phyloP scores from a whole-genome alignment of 768 basidiomycete species.

The Trametes coccinea region DNA sequence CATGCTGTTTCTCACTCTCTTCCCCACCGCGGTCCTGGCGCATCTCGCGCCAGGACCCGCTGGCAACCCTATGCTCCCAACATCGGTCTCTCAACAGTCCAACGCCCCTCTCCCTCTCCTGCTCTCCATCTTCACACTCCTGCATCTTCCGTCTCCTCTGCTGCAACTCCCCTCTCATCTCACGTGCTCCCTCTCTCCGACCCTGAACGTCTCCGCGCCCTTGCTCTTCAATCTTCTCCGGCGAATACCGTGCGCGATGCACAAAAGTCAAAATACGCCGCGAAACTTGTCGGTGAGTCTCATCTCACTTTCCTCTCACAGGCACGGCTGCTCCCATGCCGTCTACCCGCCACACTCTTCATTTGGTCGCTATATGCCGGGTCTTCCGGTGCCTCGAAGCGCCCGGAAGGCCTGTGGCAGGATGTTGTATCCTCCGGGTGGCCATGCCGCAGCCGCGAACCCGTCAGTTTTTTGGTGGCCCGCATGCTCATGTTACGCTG shows the following conservation, averaged over 20 bases:
- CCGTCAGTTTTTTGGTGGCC: slow-evolving; percentile 9
- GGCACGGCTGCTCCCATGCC: neutral
- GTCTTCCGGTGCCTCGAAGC: slow-evolving; percentile 5
- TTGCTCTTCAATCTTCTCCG: slow-evolving; percentile 37
- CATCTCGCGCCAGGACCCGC: slow-evolving; percentile 63
- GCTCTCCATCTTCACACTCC: slow-evolving; percentile 59
- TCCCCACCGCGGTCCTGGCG: slow-evolving; percentile 70
- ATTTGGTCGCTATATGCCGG: neutral
- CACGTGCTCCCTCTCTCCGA: slow-evolving; percentile 38
- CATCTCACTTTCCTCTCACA: neutral
- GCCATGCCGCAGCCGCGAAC: neutral
- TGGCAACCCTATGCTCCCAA: slow-evolving; percentile 78
- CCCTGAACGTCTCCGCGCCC: slow-evolving; percentile 32
- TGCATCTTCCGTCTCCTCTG: slow-evolving; percentile 50
- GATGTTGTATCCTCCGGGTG: neutral
- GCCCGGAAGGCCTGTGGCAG: slow-evolving; percentile 1
- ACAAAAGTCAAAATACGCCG: slow-evolving; percentile 65
- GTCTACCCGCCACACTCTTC: neutral
- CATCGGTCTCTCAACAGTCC: slow-evolving; percentile 36
- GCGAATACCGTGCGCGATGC: slow-evolving; percentile 41
- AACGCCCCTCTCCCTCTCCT: slow-evolving; percentile 34
- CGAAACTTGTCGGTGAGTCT: slow-evolving; percentile 68
- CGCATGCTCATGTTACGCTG: slow-evolving; percentile 8
- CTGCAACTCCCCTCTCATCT: slow-evolving; percentile 39
- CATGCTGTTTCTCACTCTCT: slow-evolving; percentile 49